phyloP scores from a whole-genome alignment of 352 stramenopile species.

The Globisporangium sylvaticum region DNA sequence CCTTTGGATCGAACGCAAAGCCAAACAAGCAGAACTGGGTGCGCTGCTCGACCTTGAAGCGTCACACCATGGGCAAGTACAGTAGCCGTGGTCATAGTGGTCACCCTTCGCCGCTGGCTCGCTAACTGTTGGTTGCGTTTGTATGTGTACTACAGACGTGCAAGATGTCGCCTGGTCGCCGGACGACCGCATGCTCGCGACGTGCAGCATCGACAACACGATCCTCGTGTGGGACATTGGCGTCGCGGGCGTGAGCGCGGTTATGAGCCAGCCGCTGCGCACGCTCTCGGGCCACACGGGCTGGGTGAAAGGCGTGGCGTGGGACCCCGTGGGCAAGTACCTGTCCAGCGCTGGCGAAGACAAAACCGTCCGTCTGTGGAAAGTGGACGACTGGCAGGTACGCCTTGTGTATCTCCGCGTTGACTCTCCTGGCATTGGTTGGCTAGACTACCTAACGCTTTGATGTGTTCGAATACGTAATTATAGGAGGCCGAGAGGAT shows the following conservation, averaged over 20 bases:
- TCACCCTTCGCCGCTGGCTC: background rate
- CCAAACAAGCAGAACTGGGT: constrained; percentile 86
- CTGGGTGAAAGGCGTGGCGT: constrained; percentile 86
- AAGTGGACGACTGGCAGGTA: constrained; percentile 76
- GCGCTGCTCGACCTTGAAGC: constrained; percentile 73
- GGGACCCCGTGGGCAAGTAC: constrained; percentile 87
- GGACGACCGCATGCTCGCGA: constrained; percentile 85
- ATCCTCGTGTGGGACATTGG: constrained; percentile 86
- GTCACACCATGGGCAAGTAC: constrained; percentile 77
- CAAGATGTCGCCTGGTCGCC: constrained; percentile 84
- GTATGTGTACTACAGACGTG: constrained; percentile 42
- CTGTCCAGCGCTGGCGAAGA: constrained; percentile 84
- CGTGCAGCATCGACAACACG: constrained; percentile 87
- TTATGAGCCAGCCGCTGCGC: constrained; percentile 81
- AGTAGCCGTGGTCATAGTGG: background rate
- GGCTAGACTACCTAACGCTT: background rate
- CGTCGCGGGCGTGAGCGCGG: constrained; percentile 36
- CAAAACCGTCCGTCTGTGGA: constrained; percentile 84
- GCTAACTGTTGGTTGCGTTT: background rate
- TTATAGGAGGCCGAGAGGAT: constrained; percentile 46
- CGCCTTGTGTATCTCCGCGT: background rate
- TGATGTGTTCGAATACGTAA: background rate
- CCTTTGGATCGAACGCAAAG: constrained; percentile 74
- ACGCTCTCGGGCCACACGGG: constrained; percentile 75
- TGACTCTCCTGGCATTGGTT: background rate